Percentiles rank a stretch among this genome's conserved stretches.
Conservation (phyloP, 345 rosid species). For the Euphorbia tirucalli region DNA sequence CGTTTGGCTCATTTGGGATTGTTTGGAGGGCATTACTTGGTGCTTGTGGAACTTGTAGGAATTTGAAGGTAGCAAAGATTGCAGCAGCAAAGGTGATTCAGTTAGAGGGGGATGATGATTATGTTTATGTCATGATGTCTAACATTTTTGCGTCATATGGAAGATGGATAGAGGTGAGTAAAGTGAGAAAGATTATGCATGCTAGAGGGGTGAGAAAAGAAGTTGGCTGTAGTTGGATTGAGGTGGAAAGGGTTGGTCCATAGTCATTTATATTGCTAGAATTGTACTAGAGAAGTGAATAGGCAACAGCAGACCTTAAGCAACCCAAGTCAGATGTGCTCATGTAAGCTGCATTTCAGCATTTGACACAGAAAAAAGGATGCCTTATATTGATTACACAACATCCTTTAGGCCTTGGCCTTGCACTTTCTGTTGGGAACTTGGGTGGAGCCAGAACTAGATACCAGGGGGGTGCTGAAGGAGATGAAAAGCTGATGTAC, state of each 20-base stretch:
- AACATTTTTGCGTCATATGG: conserved; percentile 54
- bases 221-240: conserved; percentile 69
- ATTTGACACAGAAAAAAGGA: neutral
- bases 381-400: too few relatives aligned
- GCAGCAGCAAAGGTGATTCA: conserved; percentile 48
- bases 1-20: conserved; percentile 38
- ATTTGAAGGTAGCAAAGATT: conserved; percentile 45
- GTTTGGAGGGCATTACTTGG: conserved; percentile 78
- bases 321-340: too few relatives aligned
- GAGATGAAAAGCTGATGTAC: too few relatives aligned
- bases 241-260: conserved; percentile 25
- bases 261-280: neutral
- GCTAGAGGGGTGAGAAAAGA: conserved; percentile 55
- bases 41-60: conserved; percentile 48
- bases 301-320: too few relatives aligned
- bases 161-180: conserved; percentile 56
- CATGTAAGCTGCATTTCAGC: neutral
- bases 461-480: too few relatives aligned
- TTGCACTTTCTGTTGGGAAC: too few relatives aligned
- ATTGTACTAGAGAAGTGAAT: too few relatives aligned
- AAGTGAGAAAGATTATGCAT: conserved; percentile 60
- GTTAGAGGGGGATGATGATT: conserved; percentile 54
- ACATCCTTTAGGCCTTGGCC: too few relatives aligned
- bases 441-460: too few relatives aligned
- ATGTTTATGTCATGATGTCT: conserved; percentile 59